phyloP scores from a whole-genome alignment of 2,329 filamentous ascomycete genomes.

The Podosphaera aphanis region DNA sequence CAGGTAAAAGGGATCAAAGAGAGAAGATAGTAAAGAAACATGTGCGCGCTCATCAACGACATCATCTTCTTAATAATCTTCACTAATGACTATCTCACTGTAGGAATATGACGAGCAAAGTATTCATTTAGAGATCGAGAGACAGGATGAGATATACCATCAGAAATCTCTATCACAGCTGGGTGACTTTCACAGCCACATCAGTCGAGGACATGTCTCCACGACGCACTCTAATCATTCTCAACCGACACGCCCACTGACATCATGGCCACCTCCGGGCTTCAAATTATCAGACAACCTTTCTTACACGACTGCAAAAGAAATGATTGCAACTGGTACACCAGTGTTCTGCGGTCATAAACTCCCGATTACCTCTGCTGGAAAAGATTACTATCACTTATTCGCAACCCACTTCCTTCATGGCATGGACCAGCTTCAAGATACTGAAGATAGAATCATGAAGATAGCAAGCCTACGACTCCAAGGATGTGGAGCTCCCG shows the following conservation, averaged over 20 bases:
- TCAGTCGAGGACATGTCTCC: background rate
- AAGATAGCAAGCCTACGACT: constrained; percentile 8
- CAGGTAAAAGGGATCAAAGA: constrained; percentile 3
- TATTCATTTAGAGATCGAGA: background rate
- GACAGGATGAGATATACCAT: background rate
- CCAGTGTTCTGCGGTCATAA: constrained; percentile 32
- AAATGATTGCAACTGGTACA: constrained; percentile 33
- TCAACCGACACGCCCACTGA: constrained; percentile 17
- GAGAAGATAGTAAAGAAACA: constrained; percentile 15
- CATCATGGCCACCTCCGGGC: constrained; percentile 33
- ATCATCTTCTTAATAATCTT: background rate
- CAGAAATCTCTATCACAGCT: background rate
- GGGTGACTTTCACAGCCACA: background rate
- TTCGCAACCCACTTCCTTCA: constrained; percentile 29
- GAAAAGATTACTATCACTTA: constrained; percentile 30
- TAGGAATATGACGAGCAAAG: constrained; percentile 1
- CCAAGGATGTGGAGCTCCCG: constrained; percentile 6
- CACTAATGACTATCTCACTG: background rate
- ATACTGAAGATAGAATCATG: constrained; percentile 5
- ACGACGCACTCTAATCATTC: background rate
- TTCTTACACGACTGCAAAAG: constrained; percentile 28
- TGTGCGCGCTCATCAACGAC: constrained; percentile 2
- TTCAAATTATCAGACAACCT: constrained; percentile 26
- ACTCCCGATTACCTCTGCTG: constrained; percentile 26
- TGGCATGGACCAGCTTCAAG: constrained; percentile 10